phyloP scores from a whole-genome alignment of 164 flowering plant species.

The Umbellularia californica region DNA sequence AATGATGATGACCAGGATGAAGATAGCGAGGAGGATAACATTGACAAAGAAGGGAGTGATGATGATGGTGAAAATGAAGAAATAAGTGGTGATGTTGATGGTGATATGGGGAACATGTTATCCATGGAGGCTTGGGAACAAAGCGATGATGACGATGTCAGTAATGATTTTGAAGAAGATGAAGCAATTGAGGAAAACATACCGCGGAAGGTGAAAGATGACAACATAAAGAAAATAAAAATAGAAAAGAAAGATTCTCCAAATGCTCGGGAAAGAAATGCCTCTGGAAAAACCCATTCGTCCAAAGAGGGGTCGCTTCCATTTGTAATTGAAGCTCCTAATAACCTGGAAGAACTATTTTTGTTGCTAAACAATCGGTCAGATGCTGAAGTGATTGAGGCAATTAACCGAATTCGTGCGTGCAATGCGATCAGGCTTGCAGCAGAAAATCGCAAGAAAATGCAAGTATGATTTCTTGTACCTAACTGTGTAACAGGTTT shows the following conservation, averaged over 20 bases:
- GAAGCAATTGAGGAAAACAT: constrained; percentile 19
- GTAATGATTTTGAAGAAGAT: constrained; percentile 37
- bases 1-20: constrained; percentile 21
- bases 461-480: constrained; percentile 54
- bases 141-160: constrained; percentile 71
- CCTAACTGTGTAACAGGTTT: not conserved
- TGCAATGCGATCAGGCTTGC: constrained; percentile 71
- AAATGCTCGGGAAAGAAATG: constrained; percentile 22
- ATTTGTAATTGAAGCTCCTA: constrained; percentile 73
- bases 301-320: constrained; percentile 45
- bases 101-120: constrained; percentile 16
- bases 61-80: constrained; percentile 28
- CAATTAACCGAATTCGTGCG: constrained; percentile 62
- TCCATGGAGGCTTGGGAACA: constrained; percentile 89
- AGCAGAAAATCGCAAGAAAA: constrained; percentile 85
- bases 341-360: constrained; percentile 51
- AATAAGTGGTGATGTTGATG: constrained; percentile 4
- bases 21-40: constrained; percentile 27
- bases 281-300: constrained; percentile 18
- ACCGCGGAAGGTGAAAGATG: constrained; percentile 16
- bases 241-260: constrained; percentile 14
- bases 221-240: constrained; percentile 11
- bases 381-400: constrained; percentile 52
- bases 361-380: constrained; percentile 53
- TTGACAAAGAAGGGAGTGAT: constrained; percentile 25